Base-by-base conservation (phyloP, 371 early-diverging fungal genomes). In the Sporodiniella umbellata region DNA sequence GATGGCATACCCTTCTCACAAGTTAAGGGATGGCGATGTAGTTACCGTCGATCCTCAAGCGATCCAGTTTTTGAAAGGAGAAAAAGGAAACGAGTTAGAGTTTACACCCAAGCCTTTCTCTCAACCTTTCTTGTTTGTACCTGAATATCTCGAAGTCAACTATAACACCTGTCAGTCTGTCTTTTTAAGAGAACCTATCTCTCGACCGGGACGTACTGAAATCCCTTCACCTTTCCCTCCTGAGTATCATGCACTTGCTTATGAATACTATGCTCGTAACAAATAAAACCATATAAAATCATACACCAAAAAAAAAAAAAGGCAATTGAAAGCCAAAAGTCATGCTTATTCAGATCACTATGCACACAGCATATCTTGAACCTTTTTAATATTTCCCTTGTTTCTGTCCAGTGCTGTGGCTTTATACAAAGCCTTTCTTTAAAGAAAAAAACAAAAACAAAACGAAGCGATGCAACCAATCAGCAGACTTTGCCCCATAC, bases 81-180 rank as follows among this genome's bases (percentile, higher is more conserved):
- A 75, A 54, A 67, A 66, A 51, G 72, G 67, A 53, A 62, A 64
- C 51, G 79, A 76, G 44, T 78, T 85, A 42, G 77, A 76, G 8
- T 97, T 94, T 60, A 71, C 72, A 33, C 85, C 89, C 8, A 77
- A 78, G 23, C 85, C 87, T 12, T 96, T 79, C 70, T 88, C 89
- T 67, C 92, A 92, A 58, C 96, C 96, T n/a, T 95, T 89, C 81
- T 81, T 96, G 83, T 98, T 96, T 67, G 80, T 92, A 12, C 98
- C 98, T 17, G 88, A 92, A 53, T 98, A 98, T 67, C 88, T 96
- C 33, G 96, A 98, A 79, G 96, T 96, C 58, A 88, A 94, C 76
- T 98, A 93, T 77, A 85, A 85, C 62, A 94, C 92, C 10, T 93
- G 94, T 81, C 88, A 90, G 26, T 75, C 85, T 17, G 86, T 93